A percentile compares a stretch with the other conserved stretches of the same genome.
phyloP scores from a whole-genome alignment of 805 yeast genomes.

The Monosporozyma unispora region DNA sequence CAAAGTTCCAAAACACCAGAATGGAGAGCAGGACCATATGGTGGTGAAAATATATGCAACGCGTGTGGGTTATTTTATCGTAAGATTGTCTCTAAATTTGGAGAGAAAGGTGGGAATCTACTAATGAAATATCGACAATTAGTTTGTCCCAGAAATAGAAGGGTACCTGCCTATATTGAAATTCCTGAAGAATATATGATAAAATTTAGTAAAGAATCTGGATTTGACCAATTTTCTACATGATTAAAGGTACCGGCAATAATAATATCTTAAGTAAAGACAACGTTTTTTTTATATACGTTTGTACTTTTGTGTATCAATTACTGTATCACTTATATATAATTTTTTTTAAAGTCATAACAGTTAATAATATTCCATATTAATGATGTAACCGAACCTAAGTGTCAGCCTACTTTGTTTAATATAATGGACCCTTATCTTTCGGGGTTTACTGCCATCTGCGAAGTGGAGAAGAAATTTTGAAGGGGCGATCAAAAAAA shows the following conservation, averaged over 20 bases:
- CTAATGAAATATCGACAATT: conserved; percentile 19
- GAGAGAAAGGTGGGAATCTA: conserved; percentile 18
- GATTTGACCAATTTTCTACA: background rate
- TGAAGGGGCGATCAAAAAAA: background rate
- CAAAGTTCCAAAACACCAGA: conserved; percentile 56
- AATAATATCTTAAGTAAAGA: background rate
- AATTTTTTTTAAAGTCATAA: background rate
- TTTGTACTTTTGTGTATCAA: background rate
- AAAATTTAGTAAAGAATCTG: background rate
- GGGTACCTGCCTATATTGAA: conserved; percentile 19
- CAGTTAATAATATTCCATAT: background rate
- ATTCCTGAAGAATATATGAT: conserved; percentile 15
- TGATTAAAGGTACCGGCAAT: background rate
- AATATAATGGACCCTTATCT: background rate
- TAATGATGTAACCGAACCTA: too few relatives aligned
- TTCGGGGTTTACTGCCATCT: too few relatives aligned
- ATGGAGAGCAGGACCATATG: conserved; percentile 88
- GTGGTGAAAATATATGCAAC: conserved; percentile 74
- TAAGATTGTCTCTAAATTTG: conserved; percentile 40
- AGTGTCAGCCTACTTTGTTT: too few relatives aligned
- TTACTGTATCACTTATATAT: background rate
- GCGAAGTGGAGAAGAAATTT: background rate
- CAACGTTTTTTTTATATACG: background rate
- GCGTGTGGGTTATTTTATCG: conserved; percentile 82
- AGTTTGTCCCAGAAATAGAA: conserved; percentile 15